Base-by-base conservation (phyloP, 495 filamentous ascomycete genomes). In the Immersiella caudata region DNA sequence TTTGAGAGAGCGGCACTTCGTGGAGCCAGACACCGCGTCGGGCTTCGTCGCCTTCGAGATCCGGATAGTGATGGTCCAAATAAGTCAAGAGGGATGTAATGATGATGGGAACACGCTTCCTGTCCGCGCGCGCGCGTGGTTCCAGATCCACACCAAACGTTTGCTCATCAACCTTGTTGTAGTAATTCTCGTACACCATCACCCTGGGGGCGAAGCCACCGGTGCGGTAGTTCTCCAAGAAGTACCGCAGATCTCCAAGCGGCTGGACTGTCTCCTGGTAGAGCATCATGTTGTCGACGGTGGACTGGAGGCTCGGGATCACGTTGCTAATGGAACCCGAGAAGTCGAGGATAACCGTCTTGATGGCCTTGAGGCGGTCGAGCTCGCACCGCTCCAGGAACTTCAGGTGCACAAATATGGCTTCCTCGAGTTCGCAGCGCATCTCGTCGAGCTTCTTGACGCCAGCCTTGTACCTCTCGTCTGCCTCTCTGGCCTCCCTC, bases 261-360 rank as follows among this genome's bases (percentile, higher is more conserved):
- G 95, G 95, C 75, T 97, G 96, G 26, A 99, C 91, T 2, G 95
- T 98, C 82, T 99, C 95, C 80, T 99, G 96, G 76, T 96, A 98
- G 25, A 98, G 84, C 89, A 97, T 93, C 95, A 99, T 97, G 72
- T 94, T 91, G 78, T 98, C 96, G 18, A 98, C 93, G 0, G 92
- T 92, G 67, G 94, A 92, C 74, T 98, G 96, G 58, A 99, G 80
- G 71, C 90, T 95, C 18, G 95, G 96, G 71, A 99, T 98, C 71
- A 97, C 94, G 71, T 99, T 98, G 84, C 94, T 95, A 78, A 99
- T 92, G 26, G 95, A 93, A 18, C 95, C 96, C 22, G 96, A 97
- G 79, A 98, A 98, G 79, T 99, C 95, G 35, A 99, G 85, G 62
- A 99, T 89, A 22, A 99, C 95, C 24, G 95, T 91, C 82, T 98